Evolutionary conservation across 225 moss, liverwort and hornwort genomes (phyloP).

Genomic region (Physcomitrium patens): DNA sequence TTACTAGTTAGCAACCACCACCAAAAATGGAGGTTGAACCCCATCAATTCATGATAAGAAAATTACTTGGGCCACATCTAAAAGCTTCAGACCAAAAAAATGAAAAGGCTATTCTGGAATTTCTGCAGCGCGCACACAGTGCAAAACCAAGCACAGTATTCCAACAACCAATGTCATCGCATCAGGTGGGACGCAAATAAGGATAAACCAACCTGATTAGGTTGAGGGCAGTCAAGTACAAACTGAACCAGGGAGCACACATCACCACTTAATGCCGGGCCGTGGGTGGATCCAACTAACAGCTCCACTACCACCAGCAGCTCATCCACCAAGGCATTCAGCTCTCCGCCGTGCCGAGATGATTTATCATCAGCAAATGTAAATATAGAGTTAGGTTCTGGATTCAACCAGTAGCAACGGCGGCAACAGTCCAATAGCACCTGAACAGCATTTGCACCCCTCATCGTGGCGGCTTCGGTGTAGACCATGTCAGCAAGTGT

Average conservation of each 20-base stretch:
- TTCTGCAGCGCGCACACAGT: not conserved
- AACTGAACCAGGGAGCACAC: constrained; percentile 88
- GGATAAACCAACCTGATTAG: constrained; percentile 70
- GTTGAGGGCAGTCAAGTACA: constrained; percentile 91
- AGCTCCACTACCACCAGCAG: constrained; percentile 89
- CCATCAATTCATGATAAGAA: constrained; percentile 11
- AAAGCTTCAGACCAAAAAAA: constrained; percentile 12
- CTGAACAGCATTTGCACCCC: constrained; percentile 89
- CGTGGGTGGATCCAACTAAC: constrained; percentile 77
- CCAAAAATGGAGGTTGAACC: not conserved
- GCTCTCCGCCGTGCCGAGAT: constrained; percentile 76
- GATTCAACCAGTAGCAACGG: constrained; percentile 88
- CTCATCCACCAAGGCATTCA: constrained; percentile 94
- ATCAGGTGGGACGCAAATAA: constrained; percentile 9
- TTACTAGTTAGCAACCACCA: constrained; percentile 17
- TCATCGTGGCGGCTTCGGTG: constrained; percentile 83
- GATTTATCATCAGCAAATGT: constrained; percentile 76
- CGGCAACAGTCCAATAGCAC: constrained; percentile 90
- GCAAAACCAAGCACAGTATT: not conserved
- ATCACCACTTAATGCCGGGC: constrained; percentile 66
- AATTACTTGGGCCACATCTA: constrained; percentile 6
- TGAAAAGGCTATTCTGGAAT: constrained; percentile 8
- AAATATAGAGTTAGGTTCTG: constrained; percentile 77
- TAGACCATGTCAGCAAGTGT: constrained; percentile 93
- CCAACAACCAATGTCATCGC: constrained; percentile 7